Conservation (phyloP, 2,329 filamentous ascomycete genomes). For the Calonectria naviculata region DNA sequence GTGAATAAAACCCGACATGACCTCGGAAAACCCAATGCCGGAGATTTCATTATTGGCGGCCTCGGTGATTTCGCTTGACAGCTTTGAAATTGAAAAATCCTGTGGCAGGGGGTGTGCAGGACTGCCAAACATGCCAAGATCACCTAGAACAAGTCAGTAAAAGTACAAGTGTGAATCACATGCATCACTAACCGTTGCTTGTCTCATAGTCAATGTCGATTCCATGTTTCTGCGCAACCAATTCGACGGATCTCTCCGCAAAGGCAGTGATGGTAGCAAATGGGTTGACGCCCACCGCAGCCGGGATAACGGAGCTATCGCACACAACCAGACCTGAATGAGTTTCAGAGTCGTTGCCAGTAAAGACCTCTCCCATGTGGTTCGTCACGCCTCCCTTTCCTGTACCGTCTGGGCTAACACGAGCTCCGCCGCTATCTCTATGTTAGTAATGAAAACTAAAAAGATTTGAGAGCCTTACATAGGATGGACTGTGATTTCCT, state of each 20-base stretch:
- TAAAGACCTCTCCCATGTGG: slow-evolving; percentile 70
- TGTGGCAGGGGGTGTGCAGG: slow-evolving; percentile 58
- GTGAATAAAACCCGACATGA: slow-evolving; percentile 73
- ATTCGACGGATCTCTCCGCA: slow-evolving; percentile 70
- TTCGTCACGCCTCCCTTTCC: slow-evolving; percentile 69
- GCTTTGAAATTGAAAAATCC: background rate
- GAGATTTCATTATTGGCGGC: slow-evolving; percentile 36
- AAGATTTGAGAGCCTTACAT: slow-evolving; percentile 34
- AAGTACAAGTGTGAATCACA: slow-evolving; percentile 21
- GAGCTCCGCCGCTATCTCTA: slow-evolving; percentile 61
- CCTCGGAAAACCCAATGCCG: slow-evolving; percentile 71
- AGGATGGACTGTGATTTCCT: slow-evolving; percentile 74
- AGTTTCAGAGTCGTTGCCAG: slow-evolving; percentile 59
- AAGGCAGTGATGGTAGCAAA: slow-evolving; percentile 77
- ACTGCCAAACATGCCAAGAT: slow-evolving; percentile 64
- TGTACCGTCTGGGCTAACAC: slow-evolving; percentile 70
- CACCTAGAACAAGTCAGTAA: background rate
- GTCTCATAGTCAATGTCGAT: slow-evolving; percentile 29
- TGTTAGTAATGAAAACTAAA: background rate
- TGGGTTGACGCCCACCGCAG: slow-evolving; percentile 73
- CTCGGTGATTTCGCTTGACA: slow-evolving; percentile 9
- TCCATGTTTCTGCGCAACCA: slow-evolving; percentile 16
- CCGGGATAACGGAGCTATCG: slow-evolving; percentile 71
- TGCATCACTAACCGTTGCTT: slow-evolving; percentile 25
- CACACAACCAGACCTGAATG: slow-evolving; percentile 70